Evolutionary conservation across 805 yeast species (phyloP), one percentile per base, ranked within the genome.

Genomic region (Myxozyma lipomycoides): DNA sequence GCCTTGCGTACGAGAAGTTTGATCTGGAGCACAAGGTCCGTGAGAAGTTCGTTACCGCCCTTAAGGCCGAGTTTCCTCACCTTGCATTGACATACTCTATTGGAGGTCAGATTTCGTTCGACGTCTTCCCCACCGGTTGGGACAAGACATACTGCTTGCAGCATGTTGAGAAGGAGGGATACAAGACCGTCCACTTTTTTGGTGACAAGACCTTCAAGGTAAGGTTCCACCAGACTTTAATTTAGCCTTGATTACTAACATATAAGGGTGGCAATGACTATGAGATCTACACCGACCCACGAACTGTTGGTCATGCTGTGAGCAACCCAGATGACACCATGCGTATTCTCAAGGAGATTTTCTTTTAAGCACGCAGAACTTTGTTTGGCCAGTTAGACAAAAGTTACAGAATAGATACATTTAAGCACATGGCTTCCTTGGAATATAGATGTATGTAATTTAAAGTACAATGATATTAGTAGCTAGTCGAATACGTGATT

Each of bases 61-160:
- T 93, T 67, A 86, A 79, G 73, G 79, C 80, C 67, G 79, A 82
- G 66, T 93, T 93, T 78, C 71, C 91, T 51, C 91, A 90, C 71
- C 76, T 76, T 65, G 85, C 84, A 49, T 79, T 93, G 67, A 91
- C 98, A 61, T 93, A 85, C 79, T 93, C 98, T 53, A 93, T 93
- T 61, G 99, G 99, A 72, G 99, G 99, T 64, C 98, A 93, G 79
- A 93, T 93, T 70, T 91, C 98, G 32, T 93, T 93, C 66, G 99
- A 93, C 67, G 98, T 93, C 59, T 93, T 93, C 91, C 99, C 99
- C 76, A 87, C 96, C 59, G 98, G 99, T 67, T 93, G 99, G 99
- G 99, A 93, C 74, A 93, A 93, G 81, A 93, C 99, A 56, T 93
- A 91, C 77, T 87, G 95, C 73, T 80, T 93, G 69, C 89, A 84